These are phyloP conservation scores for Plasmodium falciparum DNA, from an alignment of 169 alveolate species.

Conservation along the genomic window DNA sequence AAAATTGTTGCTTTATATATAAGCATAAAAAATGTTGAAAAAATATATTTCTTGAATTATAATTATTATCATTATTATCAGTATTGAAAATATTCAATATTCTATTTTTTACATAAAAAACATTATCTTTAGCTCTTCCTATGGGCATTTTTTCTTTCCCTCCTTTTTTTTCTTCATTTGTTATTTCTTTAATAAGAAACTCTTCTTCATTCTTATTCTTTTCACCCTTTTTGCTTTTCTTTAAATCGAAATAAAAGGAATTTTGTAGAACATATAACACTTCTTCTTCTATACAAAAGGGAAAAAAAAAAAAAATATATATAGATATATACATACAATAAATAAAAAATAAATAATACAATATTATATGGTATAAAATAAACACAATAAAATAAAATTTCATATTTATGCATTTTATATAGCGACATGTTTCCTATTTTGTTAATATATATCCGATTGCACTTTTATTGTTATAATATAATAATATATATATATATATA, in stretches of 20 bases:
- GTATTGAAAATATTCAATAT: conserved; percentile 59
- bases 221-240: conserved; percentile 14
- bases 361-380: no score
- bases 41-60: conserved; percentile 26
- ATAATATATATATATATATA: no score
- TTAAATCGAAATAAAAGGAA: conserved; percentile 24
- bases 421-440: no score
- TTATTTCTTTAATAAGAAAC: not conserved
- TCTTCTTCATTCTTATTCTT: conserved; percentile 6
- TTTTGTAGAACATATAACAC: conserved; percentile 60
- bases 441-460: no score
- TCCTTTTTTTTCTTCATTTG: not conserved
- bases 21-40: conserved; percentile 59
- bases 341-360: no score
- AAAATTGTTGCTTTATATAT: conserved; percentile 69
- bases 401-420: no score
- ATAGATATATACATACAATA: no score
- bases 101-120: conserved; percentile 38
- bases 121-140: conserved; percentile 43
- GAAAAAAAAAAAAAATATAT: no score
- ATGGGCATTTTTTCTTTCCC: not conserved
- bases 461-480: no score
- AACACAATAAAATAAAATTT: no score
- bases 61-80: conserved; percentile 39
- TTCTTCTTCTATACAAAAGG: conserved; percentile 34